phyloP scores from a whole-genome alignment of 148 eudicot species.

The Chenopodium suecicum region DNA sequence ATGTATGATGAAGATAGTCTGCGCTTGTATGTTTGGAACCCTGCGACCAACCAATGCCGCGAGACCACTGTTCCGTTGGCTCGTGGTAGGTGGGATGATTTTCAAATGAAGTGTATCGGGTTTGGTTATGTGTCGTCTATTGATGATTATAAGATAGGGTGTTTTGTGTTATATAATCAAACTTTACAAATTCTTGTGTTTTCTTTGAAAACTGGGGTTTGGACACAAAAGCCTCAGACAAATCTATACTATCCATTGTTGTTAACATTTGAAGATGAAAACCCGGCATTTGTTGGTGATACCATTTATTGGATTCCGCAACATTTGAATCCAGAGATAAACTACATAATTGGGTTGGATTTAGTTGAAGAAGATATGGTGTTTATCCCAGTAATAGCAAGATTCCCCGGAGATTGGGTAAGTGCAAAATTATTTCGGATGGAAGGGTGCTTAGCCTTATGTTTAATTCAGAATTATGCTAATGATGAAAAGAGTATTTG shows the following conservation, averaged over 20 bases:
- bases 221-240: neutral
- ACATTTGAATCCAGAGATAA: too few relatives aligned
- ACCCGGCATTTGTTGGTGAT: neutral
- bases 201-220: neutral
- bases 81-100: too few relatives aligned
- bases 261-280: neutral
- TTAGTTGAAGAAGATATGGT: neutral
- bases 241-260: too few relatives aligned
- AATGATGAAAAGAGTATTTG: too few relatives aligned
- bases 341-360: conserved; percentile 3
- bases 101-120: neutral
- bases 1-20: neutral
- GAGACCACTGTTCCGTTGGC: neutral
- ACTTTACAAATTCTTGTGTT: neutral
- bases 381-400: neutral
- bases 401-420: neutral
- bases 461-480: neutral
- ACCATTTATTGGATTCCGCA: conserved; percentile 6
- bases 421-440: neutral
- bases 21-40: conserved; percentile 13
- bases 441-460: conserved; percentile 18
- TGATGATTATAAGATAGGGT: conserved; percentile 13
- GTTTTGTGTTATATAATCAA: neutral
- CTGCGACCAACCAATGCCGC: neutral
- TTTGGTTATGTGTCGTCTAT: conserved; percentile 3